phyloP scores from a whole-genome alignment of 495 filamentous ascomycete species.

The Aspergillus bridgeri region DNA sequence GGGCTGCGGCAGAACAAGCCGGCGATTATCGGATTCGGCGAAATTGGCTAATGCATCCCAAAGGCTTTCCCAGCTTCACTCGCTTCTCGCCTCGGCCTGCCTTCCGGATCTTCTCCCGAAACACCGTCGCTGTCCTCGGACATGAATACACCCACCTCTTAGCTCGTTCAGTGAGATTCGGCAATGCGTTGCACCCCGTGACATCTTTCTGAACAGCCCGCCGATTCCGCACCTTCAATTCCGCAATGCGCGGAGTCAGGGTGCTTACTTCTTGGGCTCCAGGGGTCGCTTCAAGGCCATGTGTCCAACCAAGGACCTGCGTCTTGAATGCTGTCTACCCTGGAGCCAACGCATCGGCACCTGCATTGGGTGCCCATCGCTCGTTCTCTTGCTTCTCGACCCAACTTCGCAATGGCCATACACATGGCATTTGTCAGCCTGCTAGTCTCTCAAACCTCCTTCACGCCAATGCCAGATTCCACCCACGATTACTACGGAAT shows the following conservation, averaged over 20 bases:
- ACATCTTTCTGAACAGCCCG: conserved; percentile 24
- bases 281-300: conserved; percentile 28
- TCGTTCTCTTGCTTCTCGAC: conserved; percentile 27
- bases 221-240: conserved; percentile 21
- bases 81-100: conserved; percentile 5
- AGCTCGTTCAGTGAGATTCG: conserved; percentile 31
- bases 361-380: conserved; percentile 10
- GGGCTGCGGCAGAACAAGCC: conserved; percentile 28
- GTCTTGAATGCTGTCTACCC: conserved; percentile 19
- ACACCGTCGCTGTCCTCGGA: conserved; percentile 4
- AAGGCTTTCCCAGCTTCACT: not conserved
- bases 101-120: not conserved
- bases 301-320: conserved; percentile 17
- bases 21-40: conserved; percentile 11
- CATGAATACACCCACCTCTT: conserved; percentile 10
- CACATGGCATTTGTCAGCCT: not conserved
- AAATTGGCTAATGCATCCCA: conserved; percentile 5
- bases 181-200: conserved; percentile 27
- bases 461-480: conserved; percentile 14
- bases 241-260: conserved; percentile 44
- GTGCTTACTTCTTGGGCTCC: conserved; percentile 35
- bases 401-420: conserved; percentile 18
- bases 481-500: conserved; percentile 22
- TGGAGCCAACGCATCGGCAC: conserved; percentile 6
- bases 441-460: not conserved